A percentile compares a stretch with the other conserved stretches of the same genome.
phyloP scores from a whole-genome alignment of 148 eudicot genomes.

The Bassia scoparia region DNA sequence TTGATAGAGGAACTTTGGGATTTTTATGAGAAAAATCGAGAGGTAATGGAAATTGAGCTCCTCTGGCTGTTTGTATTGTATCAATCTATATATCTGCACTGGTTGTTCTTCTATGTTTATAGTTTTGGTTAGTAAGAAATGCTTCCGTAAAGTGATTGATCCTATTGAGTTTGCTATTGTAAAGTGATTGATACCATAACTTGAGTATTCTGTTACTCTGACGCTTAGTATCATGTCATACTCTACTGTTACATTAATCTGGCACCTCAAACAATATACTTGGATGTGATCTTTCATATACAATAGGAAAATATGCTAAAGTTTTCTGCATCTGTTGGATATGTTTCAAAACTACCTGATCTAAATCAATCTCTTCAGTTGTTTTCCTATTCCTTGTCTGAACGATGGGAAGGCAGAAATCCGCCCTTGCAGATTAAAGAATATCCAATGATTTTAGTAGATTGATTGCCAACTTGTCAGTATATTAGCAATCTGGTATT shows the following conservation, averaged over 20 bases:
- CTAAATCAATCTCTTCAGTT: too few species aligned
- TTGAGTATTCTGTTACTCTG: not conserved
- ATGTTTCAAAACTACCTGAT: too few species aligned
- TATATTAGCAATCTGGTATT: too few species aligned
- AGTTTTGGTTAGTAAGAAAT: not conserved
- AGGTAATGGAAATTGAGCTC: constrained; percentile 40
- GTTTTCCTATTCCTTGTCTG: too few species aligned
- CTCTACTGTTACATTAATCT: too few species aligned
- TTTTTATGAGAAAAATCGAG: constrained; percentile 40
- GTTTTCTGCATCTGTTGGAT: not conserved
- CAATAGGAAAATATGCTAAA: not conserved
- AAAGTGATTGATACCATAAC: not conserved
- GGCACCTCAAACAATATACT: not conserved
- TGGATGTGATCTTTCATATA: not conserved
- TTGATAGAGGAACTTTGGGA: constrained; percentile 56
- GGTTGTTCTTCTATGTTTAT: not conserved
- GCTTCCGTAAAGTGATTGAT: too few species aligned
- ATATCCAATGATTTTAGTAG: too few species aligned
- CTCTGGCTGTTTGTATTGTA: not conserved
- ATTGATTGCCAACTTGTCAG: too few species aligned
- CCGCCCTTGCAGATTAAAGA: too few species aligned
- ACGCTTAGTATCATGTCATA: not conserved
- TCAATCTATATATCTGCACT: not conserved
- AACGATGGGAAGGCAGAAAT: too few species aligned
- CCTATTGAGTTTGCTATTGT: too few species aligned